phyloP scores from a whole-genome alignment of 805 yeast genomes.

The Monosporozyma aerobia region DNA sequence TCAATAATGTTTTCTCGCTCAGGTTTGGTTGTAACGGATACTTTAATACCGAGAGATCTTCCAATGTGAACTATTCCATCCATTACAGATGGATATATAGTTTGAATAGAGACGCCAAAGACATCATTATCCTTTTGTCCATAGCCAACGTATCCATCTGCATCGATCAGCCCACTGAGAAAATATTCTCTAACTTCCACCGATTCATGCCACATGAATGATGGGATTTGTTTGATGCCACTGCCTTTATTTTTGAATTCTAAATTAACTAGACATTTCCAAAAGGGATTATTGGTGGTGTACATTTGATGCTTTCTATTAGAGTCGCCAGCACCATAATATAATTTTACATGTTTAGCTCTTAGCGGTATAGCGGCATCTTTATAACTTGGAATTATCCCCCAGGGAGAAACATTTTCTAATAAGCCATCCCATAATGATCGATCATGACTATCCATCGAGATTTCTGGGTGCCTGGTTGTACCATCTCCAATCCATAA shows the following conservation, averaged over 20 bases:
- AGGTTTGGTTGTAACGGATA: slow-evolving; percentile 26
- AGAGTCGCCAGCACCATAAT: slow-evolving; percentile 12
- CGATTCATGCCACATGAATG: slow-evolving; percentile 29
- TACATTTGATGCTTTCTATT: slow-evolving; percentile 11
- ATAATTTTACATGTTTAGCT: slow-evolving; percentile 20
- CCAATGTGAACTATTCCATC: slow-evolving; percentile 32
- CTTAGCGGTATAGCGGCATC: slow-evolving; percentile 16
- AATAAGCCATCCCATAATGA: slow-evolving; percentile 19
- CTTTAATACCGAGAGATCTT: slow-evolving; percentile 37
- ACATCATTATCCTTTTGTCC: slow-evolving; percentile 11
- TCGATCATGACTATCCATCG: slow-evolving; percentile 26
- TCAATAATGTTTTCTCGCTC: slow-evolving; percentile 13
- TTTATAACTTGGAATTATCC: slow-evolving; percentile 16
- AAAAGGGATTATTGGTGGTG: slow-evolving; percentile 25
- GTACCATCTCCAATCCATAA: slow-evolving; percentile 34
- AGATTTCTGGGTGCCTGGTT: slow-evolving; percentile 22
- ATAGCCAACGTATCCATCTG: slow-evolving; percentile 29
- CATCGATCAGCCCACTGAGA: slow-evolving; percentile 38
- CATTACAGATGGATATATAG: slow-evolving; percentile 27
- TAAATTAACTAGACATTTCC: slow-evolving; percentile 21
- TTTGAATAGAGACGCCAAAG: slow-evolving; percentile 26
- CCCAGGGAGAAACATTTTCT: slow-evolving; percentile 22
- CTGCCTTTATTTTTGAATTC: slow-evolving; percentile 17
- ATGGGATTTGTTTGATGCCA: slow-evolving; percentile 30
- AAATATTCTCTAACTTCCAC: slow-evolving; percentile 36